These are phyloP conservation scores for Cucurbita pepo DNA, from an alignment of 306 rosid genomes.

Conservation along the genomic window DNA sequence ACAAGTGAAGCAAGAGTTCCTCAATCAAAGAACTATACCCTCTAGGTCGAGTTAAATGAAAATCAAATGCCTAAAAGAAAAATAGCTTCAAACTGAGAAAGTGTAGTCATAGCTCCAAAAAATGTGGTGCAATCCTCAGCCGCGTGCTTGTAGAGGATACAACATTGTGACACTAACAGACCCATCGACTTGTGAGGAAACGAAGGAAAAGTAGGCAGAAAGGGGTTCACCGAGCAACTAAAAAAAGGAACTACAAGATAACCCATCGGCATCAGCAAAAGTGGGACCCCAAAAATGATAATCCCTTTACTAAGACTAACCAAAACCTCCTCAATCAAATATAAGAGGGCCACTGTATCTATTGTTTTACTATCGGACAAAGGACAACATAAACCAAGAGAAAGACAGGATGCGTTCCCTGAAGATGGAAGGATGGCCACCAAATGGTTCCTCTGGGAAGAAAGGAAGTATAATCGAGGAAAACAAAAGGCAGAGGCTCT, in stretches of 20 bases:
- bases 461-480: not conserved
- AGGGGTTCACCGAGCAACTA: not conserved
- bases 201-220: not conserved
- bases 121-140: not conserved
- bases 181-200: not conserved
- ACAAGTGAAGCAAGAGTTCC: not conserved
- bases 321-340: not conserved
- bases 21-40: not conserved
- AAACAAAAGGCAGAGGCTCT: not conserved
- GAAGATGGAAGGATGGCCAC: not conserved
- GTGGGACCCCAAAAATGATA: not conserved
- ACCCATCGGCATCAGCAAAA: not conserved
- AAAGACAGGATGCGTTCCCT: not conserved
- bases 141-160: not conserved
- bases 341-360: not conserved
- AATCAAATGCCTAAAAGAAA: not conserved
- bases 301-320: not conserved
- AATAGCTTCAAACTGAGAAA: not conserved
- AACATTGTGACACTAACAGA: not conserved
- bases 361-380: not conserved
- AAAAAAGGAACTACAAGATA: not conserved
- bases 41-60: not conserved
- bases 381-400: not conserved
- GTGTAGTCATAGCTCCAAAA: not conserved
- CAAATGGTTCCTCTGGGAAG: not conserved